Evolutionary conservation across 768 basidiomycete species (phyloP), one percentile per base, ranked within the genome.

Genomic region (Lanmaoa rubissima): DNA sequence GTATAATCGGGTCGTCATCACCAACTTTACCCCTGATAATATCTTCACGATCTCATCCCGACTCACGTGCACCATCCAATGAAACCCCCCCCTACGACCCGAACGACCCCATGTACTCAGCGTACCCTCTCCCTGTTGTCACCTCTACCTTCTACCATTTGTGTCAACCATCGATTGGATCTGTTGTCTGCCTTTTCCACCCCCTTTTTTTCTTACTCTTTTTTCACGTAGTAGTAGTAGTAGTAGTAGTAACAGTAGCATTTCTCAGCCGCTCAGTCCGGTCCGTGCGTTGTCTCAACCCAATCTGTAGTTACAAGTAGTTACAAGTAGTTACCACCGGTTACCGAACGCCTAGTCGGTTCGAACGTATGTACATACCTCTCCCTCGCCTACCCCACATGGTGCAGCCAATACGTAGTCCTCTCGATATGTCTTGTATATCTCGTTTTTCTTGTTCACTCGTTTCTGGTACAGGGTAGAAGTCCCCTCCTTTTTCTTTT

Each of bases 1-100:
- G 92, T 98, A 47, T 96, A 77, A 75, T 49, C 36, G 45, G 57
- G 58, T 53, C 41, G n/a, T 48, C 48, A 13, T 42, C 24, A 1
- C 31, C 34, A 48, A 51, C 17, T 28, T 40, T 8, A 28, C 6
- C 32, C 28, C 17, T 28, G 16, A 35, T 51, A 40, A 58, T 46
- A 51, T 59, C 43, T 53, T 57, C 24, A 68, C 28, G 59, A 68
- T 58, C 55, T 58, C 48, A 55, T 45, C 39, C 51, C 31, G 52
- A 64, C 42, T 47, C 38, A 42, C 36, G 39, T 42, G 35, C 52
- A 47, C 19, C 28, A 40, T 44, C 44, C 57, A 39, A 46, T 59
- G 63, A 64, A 54, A 28, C 28, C 28, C 57, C 39, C 40, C 54
- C 45, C 48, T 14, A 63, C 51, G 52, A 62, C 48, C 54, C 42